Evolutionary conservation across 2,329 filamentous ascomycete species (phyloP), one percentile per base, ranked within the genome.

Genomic region (Ophiostoma sp.): DNA sequence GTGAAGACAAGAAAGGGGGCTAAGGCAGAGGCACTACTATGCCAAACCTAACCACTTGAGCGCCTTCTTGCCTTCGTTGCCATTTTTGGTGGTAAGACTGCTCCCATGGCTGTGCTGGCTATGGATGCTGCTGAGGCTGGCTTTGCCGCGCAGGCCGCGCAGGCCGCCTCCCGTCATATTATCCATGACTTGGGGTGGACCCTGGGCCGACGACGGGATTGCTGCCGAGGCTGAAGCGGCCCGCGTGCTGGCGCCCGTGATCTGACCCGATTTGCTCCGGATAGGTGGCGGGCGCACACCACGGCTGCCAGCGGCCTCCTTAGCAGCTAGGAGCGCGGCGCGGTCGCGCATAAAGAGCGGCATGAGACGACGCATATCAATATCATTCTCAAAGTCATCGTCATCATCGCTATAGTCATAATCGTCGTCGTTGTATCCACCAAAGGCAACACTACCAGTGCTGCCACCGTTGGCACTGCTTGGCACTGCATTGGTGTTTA

Each of bases 41-140:
- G 83, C 83, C 61, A 88, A 78, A 0, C 86, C 86, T 0, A 88
- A 80, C 77, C 87, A 87, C 78, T 86, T 87, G 70, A 88, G 82
- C 7, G 87, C 87, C 78, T 88, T 88, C 8, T 83, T 73, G 17
- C 74, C 61, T 15, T 72, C 68, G 25, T 64, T 73, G 73, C 15
- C 12, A 39, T n/a, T 70, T 15, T 52, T 66, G 55, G 45, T 63
- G 55, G 63, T 22, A n/a, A 55, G 33, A 6, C 52, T 83, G 15
- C 69, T 83, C 25, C 57, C 50, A 15, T 63, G 55, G 48, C 74
- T 73, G 12, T 25, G 2, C 19, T 69, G 42, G 64, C 74, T 74
- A 19, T 55, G 52, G 22, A 71, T 73, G 70, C 69, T 73, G 22
- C 45, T 59, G n/a, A 70, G 15, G 19, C 57, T 72, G 22, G 36